Evolutionary conservation across 495 filamentous ascomycete species (phyloP).

Genomic region (Aspergillus kassunensis): DNA sequence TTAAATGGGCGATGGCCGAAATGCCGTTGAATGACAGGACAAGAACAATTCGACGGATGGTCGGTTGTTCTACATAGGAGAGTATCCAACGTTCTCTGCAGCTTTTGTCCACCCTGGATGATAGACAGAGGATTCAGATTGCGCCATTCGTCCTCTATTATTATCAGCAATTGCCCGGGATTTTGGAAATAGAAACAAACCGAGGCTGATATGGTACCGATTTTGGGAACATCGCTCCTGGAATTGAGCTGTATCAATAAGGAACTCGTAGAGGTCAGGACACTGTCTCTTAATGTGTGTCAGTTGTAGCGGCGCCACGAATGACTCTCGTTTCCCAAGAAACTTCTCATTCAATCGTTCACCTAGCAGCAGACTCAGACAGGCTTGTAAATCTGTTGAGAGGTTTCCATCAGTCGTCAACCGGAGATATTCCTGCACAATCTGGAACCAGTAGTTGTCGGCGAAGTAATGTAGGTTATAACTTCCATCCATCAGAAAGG

Average conservation of each 20-base stretch:
- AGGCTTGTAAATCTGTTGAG: neutral
- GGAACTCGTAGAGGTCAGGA: neutral
- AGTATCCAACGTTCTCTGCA: neutral
- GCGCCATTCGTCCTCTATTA: too few relatives aligned
- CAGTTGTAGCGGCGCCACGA: neutral
- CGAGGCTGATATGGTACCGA: neutral
- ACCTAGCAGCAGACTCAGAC: neutral
- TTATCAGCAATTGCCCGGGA: neutral
- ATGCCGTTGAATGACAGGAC: neutral
- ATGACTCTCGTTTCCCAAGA: neutral
- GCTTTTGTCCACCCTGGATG: neutral
- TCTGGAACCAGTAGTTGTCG: neutral
- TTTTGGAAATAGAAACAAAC: neutral
- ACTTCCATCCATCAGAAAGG: neutral
- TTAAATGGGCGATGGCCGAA: neutral
- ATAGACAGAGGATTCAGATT: too few relatives aligned
- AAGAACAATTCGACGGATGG: neutral
- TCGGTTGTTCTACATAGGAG: neutral
- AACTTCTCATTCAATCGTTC: neutral
- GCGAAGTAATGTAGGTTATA: conserved; percentile 5
- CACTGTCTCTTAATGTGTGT: neutral
- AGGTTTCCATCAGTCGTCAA: neutral
- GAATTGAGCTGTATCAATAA: neutral
- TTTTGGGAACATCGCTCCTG: neutral
- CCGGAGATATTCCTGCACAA: neutral